Conservation (phyloP, 192 early-diverging fungal species). For the Coemansia sp. region DNA sequence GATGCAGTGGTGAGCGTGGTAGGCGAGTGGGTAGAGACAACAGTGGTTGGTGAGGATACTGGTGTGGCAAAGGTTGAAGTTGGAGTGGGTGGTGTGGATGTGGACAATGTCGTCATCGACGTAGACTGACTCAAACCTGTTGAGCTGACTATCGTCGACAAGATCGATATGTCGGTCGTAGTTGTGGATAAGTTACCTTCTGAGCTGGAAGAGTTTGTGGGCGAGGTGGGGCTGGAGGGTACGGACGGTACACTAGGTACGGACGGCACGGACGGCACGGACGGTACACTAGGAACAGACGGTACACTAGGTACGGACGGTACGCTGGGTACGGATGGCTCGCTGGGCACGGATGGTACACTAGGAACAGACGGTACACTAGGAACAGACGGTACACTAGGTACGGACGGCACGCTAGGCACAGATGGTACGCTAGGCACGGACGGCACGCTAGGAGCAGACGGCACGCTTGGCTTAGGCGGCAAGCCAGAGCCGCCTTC, state of each 20-base stretch:
- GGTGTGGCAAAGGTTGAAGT: background rate
- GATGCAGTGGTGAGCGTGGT: background rate
- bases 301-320: background rate
- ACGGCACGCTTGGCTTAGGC: background rate
- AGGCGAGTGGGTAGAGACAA: background rate
- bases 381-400: background rate
- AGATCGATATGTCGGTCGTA: background rate
- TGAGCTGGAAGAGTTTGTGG: background rate
- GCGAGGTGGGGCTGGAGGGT: background rate
- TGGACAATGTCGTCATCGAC: background rate
- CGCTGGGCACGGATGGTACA: background rate
- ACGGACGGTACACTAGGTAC: background rate
- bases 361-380: background rate
- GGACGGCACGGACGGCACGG: background rate
- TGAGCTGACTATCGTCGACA: background rate
- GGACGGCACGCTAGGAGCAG: background rate
- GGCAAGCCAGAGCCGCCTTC: background rate
- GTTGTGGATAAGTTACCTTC: conserved; percentile 24
- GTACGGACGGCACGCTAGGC: background rate
- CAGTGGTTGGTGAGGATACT: background rate
- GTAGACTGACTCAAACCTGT: conserved; percentile 1
- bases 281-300: background rate
- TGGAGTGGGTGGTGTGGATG: background rate
- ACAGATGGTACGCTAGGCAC: background rate
- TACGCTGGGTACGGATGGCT: background rate